Percentiles rank a stretch among this genome's conserved stretches.
Evolutionary conservation across 2,329 filamentous ascomycete species (phyloP).

Genomic region (Venturiaceae sp.): DNA sequence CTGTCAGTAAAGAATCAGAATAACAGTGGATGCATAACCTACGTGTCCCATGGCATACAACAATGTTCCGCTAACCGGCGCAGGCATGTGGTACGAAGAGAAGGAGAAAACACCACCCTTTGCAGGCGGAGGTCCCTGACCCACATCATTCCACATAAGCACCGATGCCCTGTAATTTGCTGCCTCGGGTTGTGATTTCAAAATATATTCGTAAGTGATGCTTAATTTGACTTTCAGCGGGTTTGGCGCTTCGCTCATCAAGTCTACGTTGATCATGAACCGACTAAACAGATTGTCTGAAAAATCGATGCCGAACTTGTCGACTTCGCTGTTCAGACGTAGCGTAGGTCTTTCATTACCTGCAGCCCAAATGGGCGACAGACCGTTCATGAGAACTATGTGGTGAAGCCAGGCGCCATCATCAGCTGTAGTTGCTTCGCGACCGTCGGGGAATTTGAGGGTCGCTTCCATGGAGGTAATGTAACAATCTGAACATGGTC

Average conservation of each 20-base stretch:
- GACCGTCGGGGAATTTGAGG: neutral
- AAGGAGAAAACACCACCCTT: slow-evolving; percentile 5
- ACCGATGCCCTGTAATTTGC: slow-evolving; percentile 1
- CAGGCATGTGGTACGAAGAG: neutral
- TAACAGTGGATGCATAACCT: too few relatives aligned
- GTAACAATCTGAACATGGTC: too few relatives aligned
- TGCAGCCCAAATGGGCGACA: neutral
- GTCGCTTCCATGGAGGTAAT: slow-evolving; percentile 5
- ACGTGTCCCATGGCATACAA: slow-evolving; percentile 5
- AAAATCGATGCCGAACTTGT: slow-evolving; percentile 8
- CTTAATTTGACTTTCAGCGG: neutral
- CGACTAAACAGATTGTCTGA: too few relatives aligned
- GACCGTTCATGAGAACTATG: slow-evolving; percentile 1
- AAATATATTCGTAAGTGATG: slow-evolving; percentile 5
- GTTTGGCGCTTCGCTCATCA: neutral
- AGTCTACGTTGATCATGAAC: slow-evolving; percentile 4
- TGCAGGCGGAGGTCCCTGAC: slow-evolving; percentile 3
- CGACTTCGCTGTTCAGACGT: slow-evolving; percentile 1
- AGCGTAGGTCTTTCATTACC: slow-evolving; percentile 7
- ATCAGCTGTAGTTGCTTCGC: slow-evolving; percentile 3
- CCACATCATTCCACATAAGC: slow-evolving; percentile 3
- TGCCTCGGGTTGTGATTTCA: neutral
- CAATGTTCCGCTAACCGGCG: neutral
- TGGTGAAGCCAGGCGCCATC: slow-evolving; percentile 6
- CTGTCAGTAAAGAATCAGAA: too few relatives aligned